These are phyloP conservation scores for Cenchrus americanus DNA, from an alignment of 176 grass and related monocot genomes.

Conservation along the genomic window DNA sequence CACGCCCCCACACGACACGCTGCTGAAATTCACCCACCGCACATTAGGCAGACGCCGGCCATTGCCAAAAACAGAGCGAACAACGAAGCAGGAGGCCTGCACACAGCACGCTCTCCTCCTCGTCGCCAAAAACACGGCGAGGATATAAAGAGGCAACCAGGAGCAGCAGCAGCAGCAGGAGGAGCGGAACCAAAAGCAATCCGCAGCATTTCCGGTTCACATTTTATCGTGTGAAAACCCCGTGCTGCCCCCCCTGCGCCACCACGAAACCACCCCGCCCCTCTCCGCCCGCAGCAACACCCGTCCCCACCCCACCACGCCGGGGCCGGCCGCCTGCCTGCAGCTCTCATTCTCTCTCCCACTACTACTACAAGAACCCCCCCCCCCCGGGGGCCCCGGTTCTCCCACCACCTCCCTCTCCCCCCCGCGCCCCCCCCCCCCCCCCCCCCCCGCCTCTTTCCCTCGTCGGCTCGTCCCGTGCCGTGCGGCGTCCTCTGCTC, in stretches of 20 bases:
- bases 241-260: background rate
- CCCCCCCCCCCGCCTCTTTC: background rate
- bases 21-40: background rate
- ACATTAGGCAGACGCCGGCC: background rate
- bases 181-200: background rate
- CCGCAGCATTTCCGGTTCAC: background rate
- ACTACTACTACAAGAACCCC: background rate
- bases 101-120: background rate
- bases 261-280: constrained; percentile 13
- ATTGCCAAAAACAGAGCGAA: background rate
- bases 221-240: constrained; percentile 1
- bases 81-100: background rate
- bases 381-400: fast-evolving
- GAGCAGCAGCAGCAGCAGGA: background rate
- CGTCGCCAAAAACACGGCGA: background rate
- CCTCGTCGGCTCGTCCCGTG: background rate
- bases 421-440: background rate
- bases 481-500: background rate
- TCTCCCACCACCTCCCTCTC: background rate
- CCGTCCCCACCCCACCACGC: background rate
- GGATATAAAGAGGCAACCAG: background rate
- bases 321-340: background rate
- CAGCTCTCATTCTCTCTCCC: too few relatives aligned
- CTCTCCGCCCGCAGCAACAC: background rate
- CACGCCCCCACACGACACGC: background rate